phyloP scores from a whole-genome alignment of 495 filamentous ascomycete species.

The Penicillium coprophilum region DNA sequence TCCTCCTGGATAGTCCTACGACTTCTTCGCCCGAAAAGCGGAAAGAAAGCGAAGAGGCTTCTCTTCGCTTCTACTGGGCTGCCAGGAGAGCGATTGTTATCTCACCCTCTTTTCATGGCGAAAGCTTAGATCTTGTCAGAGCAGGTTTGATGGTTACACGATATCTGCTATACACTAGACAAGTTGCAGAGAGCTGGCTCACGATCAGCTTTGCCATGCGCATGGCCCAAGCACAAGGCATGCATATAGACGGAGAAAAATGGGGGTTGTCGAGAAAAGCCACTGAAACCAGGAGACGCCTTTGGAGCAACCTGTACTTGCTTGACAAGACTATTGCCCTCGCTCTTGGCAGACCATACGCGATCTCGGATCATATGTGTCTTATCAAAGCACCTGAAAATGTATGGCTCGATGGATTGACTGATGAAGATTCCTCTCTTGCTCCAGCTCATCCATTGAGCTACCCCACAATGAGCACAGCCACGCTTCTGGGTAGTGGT shows the following conservation, averaged over 20 bases:
- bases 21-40: constrained; percentile 16
- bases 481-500: constrained; percentile 9
- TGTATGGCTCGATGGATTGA: constrained; percentile 18
- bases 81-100: constrained; percentile 20
- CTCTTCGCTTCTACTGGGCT: constrained; percentile 20
- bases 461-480: constrained; percentile 14
- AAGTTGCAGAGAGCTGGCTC: constrained; percentile 19
- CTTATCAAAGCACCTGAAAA: constrained; percentile 18
- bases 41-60: constrained; percentile 21
- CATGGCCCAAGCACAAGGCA: constrained; percentile 21
- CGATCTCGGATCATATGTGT: constrained; percentile 22
- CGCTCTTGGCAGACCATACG: constrained; percentile 20
- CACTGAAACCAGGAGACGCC: constrained; percentile 13
- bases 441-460: constrained; percentile 1
- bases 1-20: constrained; percentile 12
- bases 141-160: constrained; percentile 21
- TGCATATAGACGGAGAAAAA: constrained; percentile 23
- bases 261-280: constrained; percentile 18
- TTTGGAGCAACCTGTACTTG: constrained; percentile 20
- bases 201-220: constrained; percentile 22
- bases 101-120: constrained; percentile 20
- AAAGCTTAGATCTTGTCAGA: constrained; percentile 20
- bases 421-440: constrained; percentile 14
- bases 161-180: constrained; percentile 19
- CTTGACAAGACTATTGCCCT: constrained; percentile 21